Evolutionary conservation across 2,329 filamentous ascomycete genomes (phyloP).

Genomic region (Sporothrix globosa): DNA sequence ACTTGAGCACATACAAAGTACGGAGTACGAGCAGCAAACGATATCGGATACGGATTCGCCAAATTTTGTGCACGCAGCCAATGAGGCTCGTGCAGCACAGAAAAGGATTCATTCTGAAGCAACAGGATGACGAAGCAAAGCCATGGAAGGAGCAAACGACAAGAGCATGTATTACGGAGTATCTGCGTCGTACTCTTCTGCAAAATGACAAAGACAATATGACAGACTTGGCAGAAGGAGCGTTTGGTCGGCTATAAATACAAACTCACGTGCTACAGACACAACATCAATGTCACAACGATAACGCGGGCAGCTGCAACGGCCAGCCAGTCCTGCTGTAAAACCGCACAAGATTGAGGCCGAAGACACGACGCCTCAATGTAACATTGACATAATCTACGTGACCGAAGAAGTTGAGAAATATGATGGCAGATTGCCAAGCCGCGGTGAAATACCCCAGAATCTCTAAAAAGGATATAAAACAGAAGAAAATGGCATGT

Average conservation of each 20-base stretch:
- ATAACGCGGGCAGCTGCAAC: conserved; percentile 11
- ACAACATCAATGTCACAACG: background rate
- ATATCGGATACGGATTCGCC: background rate
- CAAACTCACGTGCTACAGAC: conserved; percentile 6
- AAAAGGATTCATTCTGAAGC: conserved; percentile 19
- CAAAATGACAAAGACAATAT: background rate
- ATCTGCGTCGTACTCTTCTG: too few relatives aligned
- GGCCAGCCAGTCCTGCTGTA: background rate
- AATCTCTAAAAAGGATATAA: background rate
- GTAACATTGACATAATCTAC: too few relatives aligned
- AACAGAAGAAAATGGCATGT: background rate
- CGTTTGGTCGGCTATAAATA: conserved; percentile 19
- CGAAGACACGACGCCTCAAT: background rate
- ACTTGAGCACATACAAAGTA: background rate
- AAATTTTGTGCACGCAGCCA: background rate
- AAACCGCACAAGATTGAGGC: too few relatives aligned
- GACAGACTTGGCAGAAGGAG: conserved; percentile 11
- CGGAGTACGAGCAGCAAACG: background rate
- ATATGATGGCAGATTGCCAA: background rate
- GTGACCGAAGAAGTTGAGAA: background rate
- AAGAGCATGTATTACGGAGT: too few relatives aligned
- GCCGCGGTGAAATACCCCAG: conserved; percentile 8
- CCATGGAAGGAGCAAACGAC: background rate
- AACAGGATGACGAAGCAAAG: background rate
- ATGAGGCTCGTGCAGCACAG: background rate